Evolutionary conservation across 2,329 filamentous ascomycete genomes (phyloP).

Genomic region (Ophiosphaerella narmari): DNA sequence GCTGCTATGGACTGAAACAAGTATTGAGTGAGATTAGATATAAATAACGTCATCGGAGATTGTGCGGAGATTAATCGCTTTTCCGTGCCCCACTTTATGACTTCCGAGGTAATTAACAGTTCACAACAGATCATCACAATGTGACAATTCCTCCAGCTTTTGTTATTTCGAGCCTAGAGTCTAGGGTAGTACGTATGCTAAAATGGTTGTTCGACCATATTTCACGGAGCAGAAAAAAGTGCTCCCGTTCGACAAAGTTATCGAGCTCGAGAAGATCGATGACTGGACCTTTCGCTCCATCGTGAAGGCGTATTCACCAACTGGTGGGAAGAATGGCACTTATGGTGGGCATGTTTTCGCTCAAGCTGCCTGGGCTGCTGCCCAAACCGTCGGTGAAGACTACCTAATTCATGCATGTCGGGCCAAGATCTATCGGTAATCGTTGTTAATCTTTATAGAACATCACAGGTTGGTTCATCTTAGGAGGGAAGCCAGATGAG

Average conservation of each 20-base stretch:
- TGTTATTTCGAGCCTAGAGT: no score
- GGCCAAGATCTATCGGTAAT: background rate
- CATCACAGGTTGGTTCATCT: conserved; percentile 59
- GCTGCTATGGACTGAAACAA: background rate
- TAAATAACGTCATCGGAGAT: conserved; percentile 4
- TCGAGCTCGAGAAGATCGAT: conserved; percentile 49
- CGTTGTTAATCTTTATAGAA: conserved; percentile 41
- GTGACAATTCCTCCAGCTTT: no score
- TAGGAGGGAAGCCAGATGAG: conserved; percentile 52
- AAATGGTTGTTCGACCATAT: conserved; percentile 34
- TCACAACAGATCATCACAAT: no score
- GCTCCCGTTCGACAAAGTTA: conserved; percentile 48
- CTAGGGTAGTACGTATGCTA: background rate
- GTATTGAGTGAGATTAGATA: background rate
- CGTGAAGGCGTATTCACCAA: conserved; percentile 50
- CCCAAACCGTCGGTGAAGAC: conserved; percentile 57
- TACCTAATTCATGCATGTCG: conserved; percentile 56
- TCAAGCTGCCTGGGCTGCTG: conserved; percentile 62
- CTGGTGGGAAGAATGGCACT: conserved; percentile 41
- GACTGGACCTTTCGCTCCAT: conserved; percentile 47
- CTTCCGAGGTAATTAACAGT: conserved; percentile 7
- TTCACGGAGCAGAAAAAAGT: conserved; percentile 29
- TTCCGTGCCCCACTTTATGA: background rate
- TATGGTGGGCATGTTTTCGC: conserved; percentile 63
- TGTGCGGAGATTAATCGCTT: background rate